Percentiles rank a stretch among this genome's conserved stretches.
Conservation (phyloP, 345 rosid species). For the Brassica juncea region DNA sequence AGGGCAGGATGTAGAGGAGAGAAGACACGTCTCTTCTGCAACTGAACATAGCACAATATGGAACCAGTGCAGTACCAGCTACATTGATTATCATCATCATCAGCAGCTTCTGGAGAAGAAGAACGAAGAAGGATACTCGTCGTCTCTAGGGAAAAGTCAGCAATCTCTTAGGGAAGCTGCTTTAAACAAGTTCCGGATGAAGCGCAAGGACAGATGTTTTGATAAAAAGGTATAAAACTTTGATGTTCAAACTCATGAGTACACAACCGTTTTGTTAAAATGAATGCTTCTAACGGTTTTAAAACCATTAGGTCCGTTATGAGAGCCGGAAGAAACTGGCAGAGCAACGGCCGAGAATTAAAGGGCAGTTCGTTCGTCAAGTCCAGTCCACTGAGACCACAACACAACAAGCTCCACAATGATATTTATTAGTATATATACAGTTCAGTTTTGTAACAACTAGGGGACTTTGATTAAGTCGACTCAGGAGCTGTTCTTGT, state of each 20-base stretch:
- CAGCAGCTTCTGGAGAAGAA: slow-evolving; percentile 48
- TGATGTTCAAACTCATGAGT: background rate
- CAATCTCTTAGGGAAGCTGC: slow-evolving; percentile 84
- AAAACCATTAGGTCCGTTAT: slow-evolving; percentile 53
- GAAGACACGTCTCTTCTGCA: slow-evolving; percentile 52
- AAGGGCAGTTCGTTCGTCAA: slow-evolving; percentile 72
- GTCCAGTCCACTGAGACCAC: slow-evolving; percentile 21
- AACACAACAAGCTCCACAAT: slow-evolving; percentile 29
- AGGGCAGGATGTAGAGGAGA: slow-evolving; percentile 54
- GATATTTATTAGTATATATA: background rate
- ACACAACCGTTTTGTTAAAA: background rate
- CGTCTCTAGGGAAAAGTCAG: slow-evolving; percentile 42
- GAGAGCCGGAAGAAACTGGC: slow-evolving; percentile 72
- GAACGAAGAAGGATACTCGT: slow-evolving; percentile 47
- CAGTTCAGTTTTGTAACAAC: background rate
- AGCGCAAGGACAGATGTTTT: slow-evolving; percentile 92
- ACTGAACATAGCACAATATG: slow-evolving; percentile 50
- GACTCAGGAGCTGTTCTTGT: slow-evolving; percentile 9
- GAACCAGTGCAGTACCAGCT: slow-evolving; percentile 32
- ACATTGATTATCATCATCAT: slow-evolving; percentile 40
- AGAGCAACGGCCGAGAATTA: slow-evolving; percentile 65
- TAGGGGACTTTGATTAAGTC: background rate
- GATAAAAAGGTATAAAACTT: slow-evolving; percentile 77
- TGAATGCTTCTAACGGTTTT: background rate
- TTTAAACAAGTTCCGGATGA: slow-evolving; percentile 77